phyloP scores from a whole-genome alignment of 208 protist genomes.

The Leishmania tropica region DNA sequence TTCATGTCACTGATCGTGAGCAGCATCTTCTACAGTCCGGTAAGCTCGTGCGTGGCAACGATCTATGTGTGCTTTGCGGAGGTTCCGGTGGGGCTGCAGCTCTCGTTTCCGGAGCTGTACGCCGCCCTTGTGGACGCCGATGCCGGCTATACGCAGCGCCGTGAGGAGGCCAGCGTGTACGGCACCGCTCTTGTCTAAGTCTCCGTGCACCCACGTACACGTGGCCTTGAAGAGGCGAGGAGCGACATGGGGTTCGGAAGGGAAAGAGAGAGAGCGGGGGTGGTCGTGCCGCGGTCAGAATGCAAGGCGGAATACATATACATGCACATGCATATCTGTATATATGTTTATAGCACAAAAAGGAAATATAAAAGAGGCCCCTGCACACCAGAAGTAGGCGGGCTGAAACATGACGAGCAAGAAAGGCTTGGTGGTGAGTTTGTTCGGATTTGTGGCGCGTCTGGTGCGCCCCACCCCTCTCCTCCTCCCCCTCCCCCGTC shows the following conservation, averaged over 20 bases:
- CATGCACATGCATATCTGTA: too few species aligned
- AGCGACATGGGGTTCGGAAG: background rate
- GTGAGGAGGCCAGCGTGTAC: slow-evolving; percentile 9
- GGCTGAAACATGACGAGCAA: background rate
- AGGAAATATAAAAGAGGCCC: background rate
- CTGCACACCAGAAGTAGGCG: background rate
- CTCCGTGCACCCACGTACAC: background rate
- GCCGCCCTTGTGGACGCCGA: slow-evolving; percentile 42
- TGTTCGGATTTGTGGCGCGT: background rate
- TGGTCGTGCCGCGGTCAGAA: background rate
- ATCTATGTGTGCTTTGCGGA: slow-evolving; percentile 91
- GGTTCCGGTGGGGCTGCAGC: slow-evolving; percentile 57
- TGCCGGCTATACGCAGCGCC: slow-evolving; percentile 33
- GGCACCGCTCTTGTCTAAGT: slow-evolving; percentile 17
- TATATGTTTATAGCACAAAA: too few species aligned
- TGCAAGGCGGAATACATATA: background rate
- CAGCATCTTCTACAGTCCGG: slow-evolving; percentile 47
- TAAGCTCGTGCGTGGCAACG: slow-evolving; percentile 66
- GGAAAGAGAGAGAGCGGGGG: background rate
- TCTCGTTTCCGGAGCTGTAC: slow-evolving; percentile 71
- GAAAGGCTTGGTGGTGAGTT: background rate
- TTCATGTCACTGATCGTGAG: slow-evolving; percentile 56
- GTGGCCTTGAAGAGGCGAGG: background rate
- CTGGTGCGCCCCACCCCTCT: background rate
- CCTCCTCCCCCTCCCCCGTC: background rate